These are phyloP conservation scores for Syzygium oleosum DNA, from an alignment of 345 rosid species.

Conservation along the genomic window DNA sequence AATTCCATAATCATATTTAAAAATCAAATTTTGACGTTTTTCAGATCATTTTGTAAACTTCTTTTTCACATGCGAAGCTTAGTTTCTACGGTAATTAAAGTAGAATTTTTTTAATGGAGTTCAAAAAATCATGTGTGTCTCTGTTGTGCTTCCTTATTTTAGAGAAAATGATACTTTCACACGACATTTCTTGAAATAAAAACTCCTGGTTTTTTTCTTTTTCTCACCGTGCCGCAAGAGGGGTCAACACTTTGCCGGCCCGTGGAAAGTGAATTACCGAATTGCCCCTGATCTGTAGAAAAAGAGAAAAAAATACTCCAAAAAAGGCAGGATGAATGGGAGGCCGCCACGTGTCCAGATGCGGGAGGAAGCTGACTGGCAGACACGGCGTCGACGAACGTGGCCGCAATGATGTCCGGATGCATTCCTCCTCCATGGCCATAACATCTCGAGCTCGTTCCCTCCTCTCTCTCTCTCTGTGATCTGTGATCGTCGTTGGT, in stretches of 20 bases:
- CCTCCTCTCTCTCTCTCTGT: background rate
- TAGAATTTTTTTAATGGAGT: too few species aligned
- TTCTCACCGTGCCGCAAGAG: background rate
- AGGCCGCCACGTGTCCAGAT: background rate
- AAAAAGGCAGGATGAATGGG: background rate
- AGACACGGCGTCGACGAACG: constrained; percentile 3
- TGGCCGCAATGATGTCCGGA: background rate
- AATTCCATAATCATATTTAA: background rate
- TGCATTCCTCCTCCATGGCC: constrained; percentile 15
- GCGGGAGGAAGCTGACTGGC: background rate
- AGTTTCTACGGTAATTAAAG: background rate
- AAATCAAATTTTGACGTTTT: background rate
- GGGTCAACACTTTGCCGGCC: background rate
- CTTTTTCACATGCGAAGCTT: background rate
- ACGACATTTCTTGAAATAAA: background rate
- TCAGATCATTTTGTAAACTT: background rate
- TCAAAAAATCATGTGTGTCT: background rate
- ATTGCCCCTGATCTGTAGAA: background rate
- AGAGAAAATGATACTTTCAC: background rate
- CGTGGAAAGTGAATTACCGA: background rate
- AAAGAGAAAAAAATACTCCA: too few species aligned
- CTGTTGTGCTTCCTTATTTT: background rate
- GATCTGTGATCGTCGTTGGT: background rate
- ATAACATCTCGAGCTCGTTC: background rate
- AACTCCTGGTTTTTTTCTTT: background rate